Percentiles rank a stretch among this genome's conserved stretches.
Evolutionary conservation across 1,284 basidiomycete species (phyloP).

Genomic region (Leucoagaricus sp.): DNA sequence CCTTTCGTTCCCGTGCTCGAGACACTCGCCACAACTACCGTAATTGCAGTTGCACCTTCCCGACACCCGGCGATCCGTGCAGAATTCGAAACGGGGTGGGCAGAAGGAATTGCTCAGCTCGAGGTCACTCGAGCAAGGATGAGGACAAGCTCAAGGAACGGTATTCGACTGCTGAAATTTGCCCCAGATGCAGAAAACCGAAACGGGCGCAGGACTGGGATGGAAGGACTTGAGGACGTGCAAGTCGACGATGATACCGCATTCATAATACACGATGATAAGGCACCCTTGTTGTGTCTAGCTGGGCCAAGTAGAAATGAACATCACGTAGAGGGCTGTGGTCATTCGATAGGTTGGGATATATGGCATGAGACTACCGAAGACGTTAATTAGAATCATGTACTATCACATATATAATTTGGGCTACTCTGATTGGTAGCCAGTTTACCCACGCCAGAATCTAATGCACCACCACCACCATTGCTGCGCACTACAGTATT

Average conservation of each 20-base stretch:
- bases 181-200: conserved; percentile 29
- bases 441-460: not conserved
- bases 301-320: conserved; percentile 34
- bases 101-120: conserved; percentile 51
- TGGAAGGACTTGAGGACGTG: conserved; percentile 50
- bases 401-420: conserved; percentile 13
- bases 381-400: conserved; percentile 9
- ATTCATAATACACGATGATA: conserved; percentile 28
- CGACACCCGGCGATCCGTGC: conserved; percentile 38
- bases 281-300: conserved; percentile 47
- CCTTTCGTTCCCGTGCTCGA: conserved; percentile 31
- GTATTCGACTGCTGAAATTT: conserved; percentile 43
- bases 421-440: not conserved
- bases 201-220: conserved; percentile 44
- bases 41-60: conserved; percentile 30
- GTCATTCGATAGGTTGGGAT: conserved; percentile 34
- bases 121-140: conserved; percentile 42
- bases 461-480: conserved; percentile 2
- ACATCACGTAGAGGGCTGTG: conserved; percentile 37
- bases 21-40: conserved; percentile 36
- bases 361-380: too few relatives aligned
- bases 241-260: conserved; percentile 31
- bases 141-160: conserved; percentile 47
- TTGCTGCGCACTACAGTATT: not conserved
- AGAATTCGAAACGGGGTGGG: conserved; percentile 64